Conservation (phyloP, 1,139 yeast genomes). For the Scheffersomyces illinoinensis region DNA sequence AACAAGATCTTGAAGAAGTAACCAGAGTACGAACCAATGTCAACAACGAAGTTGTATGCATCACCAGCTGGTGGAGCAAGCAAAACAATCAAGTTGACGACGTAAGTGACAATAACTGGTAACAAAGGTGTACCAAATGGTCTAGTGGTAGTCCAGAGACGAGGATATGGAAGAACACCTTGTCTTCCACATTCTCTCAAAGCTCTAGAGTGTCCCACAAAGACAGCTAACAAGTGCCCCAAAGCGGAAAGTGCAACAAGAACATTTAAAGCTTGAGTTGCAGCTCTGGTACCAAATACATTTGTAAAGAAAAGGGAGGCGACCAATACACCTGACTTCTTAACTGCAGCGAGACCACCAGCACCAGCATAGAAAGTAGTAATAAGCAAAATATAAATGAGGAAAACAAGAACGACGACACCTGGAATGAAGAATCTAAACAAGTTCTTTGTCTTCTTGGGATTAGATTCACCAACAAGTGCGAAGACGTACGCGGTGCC, state of each 20-base stretch:
- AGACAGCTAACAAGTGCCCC: conserved; percentile 42
- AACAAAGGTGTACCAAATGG: conserved; percentile 46
- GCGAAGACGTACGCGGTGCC: conserved; percentile 41
- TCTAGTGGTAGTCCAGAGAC: conserved; percentile 40
- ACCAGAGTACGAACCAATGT: conserved; percentile 32
- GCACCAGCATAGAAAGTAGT: conserved; percentile 43
- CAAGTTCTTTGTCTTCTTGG: conserved; percentile 27
- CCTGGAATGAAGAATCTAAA: conserved; percentile 35
- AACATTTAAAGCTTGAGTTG: conserved; percentile 32
- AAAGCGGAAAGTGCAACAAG: conserved; percentile 44
- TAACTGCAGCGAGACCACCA: conserved; percentile 27
- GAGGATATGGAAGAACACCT: conserved; percentile 44
- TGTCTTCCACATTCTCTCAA: conserved; percentile 50
- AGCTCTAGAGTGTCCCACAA: conserved; percentile 41
- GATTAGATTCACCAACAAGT: conserved; percentile 39
- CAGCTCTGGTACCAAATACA: conserved; percentile 32
- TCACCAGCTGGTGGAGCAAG: conserved; percentile 49
- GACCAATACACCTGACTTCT: conserved; percentile 29
- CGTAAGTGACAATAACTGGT: conserved; percentile 35
- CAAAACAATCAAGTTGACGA: conserved; percentile 38
- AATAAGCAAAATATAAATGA: conserved; percentile 35
- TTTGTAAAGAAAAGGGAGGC: conserved; percentile 36
- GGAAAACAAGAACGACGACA: conserved; percentile 31
- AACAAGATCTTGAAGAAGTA: conserved; percentile 37
- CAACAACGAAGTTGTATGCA: conserved; percentile 45